Evolutionary conservation across 768 basidiomycete genomes (phyloP), one percentile per base, ranked within the genome.

Genomic region (Nidularia sp.): DNA sequence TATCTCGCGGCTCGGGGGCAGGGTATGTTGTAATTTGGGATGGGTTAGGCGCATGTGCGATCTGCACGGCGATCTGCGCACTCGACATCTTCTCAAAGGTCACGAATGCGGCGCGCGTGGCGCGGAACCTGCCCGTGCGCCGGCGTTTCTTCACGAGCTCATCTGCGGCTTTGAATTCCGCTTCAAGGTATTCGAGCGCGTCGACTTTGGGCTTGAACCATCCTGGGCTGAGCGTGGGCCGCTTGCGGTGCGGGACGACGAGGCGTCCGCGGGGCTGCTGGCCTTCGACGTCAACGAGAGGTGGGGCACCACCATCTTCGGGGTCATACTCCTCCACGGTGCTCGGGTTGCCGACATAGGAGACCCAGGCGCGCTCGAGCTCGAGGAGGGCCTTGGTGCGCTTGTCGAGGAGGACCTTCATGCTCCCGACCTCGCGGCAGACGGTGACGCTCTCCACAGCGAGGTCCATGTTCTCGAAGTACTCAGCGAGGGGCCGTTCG

Each of bases 11-110:
- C 64, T 98, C 95, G 0, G 96, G 96, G 0, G 96, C 94, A 15
- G 83, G 80, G 53, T 74, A 79, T 8, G 91, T 95, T 33, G 76
- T 76, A 48, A 80, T 78, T 65, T 84, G 79, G 49, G 76, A 77
- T 12, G 86, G 86, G 49, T 77, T 77, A 0, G 88, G 78, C 0
- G 87, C 80, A 60, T 93, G 89, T 0, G 88, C 88, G 1, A 85
- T 78, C 67, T 98, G 95, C 5, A 89, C 76, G 1, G 93, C 95
- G 42, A 90, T 86, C 88, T 99, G 95, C 79, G 93, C 92, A 59
- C 86, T 88, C 1, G 91, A 89, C 84, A 95, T 91, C 62, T 92
- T 92, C 70, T 97, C 93, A 60, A 99, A 98, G 0, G 97, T 98
- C 15, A 98, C 90, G 62, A 98, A 99, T 0, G 93, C 97, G 32